phyloP scores from a whole-genome alignment of 352 stramenopile genomes.

The Globisporangium iwayamae region DNA sequence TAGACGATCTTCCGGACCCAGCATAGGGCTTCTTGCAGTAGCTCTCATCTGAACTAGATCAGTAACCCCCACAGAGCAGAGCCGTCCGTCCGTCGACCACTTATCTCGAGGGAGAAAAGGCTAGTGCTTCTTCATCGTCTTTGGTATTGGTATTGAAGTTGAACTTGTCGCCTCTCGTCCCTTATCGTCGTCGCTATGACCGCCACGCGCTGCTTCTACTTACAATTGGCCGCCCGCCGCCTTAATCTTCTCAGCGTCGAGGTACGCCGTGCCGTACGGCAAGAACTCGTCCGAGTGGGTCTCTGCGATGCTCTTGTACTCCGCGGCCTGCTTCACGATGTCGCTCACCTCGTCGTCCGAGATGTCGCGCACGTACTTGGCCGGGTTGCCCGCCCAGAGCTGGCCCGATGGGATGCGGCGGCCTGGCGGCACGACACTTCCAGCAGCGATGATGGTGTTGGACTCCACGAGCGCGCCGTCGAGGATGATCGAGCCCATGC shows the following conservation, averaged over 20 bases:
- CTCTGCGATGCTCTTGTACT: constrained; percentile 81
- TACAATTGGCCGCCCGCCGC: constrained; percentile 76
- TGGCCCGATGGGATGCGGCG: constrained; percentile 89
- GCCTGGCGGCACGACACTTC: constrained; percentile 90
- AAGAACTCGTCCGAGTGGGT: constrained; percentile 90
- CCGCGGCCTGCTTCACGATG: constrained; percentile 81
- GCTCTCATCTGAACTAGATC: background rate
- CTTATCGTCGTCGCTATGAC: background rate
- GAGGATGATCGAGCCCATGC: constrained; percentile 94
- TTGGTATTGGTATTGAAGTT: background rate
- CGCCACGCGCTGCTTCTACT: constrained; percentile 20
- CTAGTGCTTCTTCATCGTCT: background rate
- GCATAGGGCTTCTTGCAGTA: background rate
- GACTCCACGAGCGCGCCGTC: constrained; percentile 90
- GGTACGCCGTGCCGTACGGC: constrained; percentile 86
- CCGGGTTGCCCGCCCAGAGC: constrained; percentile 96
- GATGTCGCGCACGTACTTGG: constrained; percentile 92
- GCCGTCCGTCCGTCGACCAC: background rate
- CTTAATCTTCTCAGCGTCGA: constrained; percentile 88
- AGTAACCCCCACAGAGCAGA: background rate
- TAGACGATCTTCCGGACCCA: constrained; percentile 14
- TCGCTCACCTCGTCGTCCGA: constrained; percentile 90
- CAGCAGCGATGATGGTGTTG: constrained; percentile 94
- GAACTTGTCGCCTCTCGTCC: constrained; percentile 15
- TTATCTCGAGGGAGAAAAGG: background rate